Percentiles rank a stretch among this genome's conserved stretches.
These are phyloP conservation scores for Scalesia atractyloides DNA, from an alignment of 129 eudicot species.

Conservation along the genomic window DNA sequence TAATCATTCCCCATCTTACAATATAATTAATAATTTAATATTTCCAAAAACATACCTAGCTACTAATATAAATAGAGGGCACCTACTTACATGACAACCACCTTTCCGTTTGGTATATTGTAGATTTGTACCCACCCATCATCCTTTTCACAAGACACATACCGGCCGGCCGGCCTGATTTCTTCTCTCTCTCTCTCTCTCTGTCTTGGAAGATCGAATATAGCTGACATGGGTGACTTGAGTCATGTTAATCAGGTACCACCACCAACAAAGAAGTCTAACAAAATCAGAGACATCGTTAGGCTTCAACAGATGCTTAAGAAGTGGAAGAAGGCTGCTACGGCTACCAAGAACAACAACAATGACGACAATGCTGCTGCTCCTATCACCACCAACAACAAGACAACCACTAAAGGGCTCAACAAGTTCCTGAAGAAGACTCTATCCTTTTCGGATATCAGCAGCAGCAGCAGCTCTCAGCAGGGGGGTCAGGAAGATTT, in stretches of 20 bases:
- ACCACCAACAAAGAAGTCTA: constrained; percentile 58
- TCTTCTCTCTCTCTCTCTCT: too few species aligned
- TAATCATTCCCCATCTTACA: constrained; percentile 24
- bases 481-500: neutral
- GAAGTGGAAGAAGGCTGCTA: constrained; percentile 86
- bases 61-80: constrained; percentile 22
- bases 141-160: neutral
- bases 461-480: neutral
- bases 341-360: constrained; percentile 19
- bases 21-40: constrained; percentile 16
- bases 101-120: constrained; percentile 21
- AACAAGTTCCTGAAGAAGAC: constrained; percentile 87
- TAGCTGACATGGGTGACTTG: constrained; percentile 17
- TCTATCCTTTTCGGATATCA: constrained; percentile 65
- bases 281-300: constrained; percentile 90
- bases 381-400: neutral
- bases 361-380: neutral
- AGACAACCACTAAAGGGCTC: constrained; percentile 38
- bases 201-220: too few species aligned
- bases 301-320: constrained; percentile 91
- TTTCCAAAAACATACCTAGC: neutral
- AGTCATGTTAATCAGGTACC: constrained; percentile 4
- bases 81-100: constrained; percentile 32
- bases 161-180: too few species aligned
- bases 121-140: neutral